Evolutionary conservation across 2,329 filamentous ascomycete species (phyloP), one percentile per base, ranked within the genome.

Genomic region (Sordariomycetes sp.): DNA sequence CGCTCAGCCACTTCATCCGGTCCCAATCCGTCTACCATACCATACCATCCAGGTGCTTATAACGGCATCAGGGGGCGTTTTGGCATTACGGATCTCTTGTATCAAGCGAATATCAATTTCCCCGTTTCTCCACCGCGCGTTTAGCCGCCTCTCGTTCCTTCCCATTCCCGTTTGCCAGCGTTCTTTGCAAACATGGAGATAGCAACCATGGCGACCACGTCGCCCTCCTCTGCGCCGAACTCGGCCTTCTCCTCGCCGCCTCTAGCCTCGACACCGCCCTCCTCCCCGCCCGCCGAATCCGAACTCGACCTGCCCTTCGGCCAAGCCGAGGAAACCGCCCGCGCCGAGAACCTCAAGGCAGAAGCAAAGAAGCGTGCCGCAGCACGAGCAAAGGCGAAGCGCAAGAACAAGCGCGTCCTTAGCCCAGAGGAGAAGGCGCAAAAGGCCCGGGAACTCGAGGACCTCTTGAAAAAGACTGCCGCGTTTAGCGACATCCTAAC

Each of bases 401-500:
- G 67, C 45, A 78, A 74, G 64, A 76, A 74, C 63, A 79, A 76
- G 62, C 73, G 74, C 0, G 63, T 67, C 1, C 68, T 80, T 53
- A 77, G 75, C 1, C 76, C 78, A 57, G 68, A 72, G 1, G 80
- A 85, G 60, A 71, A 79, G 1, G 79, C 82, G 52, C 72, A 71
- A 0, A 84, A 85, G 62, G 81, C 80, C 0, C 74, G 73, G 51
- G 78, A 85, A 58, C 69, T 86, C 0, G 80, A 85, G 28, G 76
- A 80, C 54, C 68, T 86, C 2, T 70, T 86, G 0, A 72, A 72
- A 50, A 81, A 85, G 64, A 82, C 79, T 53, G 79, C 76, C 0
- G 76, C 80, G 0, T 86, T 85, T 58, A 80, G 78, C 24, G 78
- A 84, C 42, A 83, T 85, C 10, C 65, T 86, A 1, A 85, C 81